Evolutionary conservation across 495 filamentous ascomycete species (phyloP), one percentile per base, ranked within the genome.

Genomic region (Xylaria acuta): DNA sequence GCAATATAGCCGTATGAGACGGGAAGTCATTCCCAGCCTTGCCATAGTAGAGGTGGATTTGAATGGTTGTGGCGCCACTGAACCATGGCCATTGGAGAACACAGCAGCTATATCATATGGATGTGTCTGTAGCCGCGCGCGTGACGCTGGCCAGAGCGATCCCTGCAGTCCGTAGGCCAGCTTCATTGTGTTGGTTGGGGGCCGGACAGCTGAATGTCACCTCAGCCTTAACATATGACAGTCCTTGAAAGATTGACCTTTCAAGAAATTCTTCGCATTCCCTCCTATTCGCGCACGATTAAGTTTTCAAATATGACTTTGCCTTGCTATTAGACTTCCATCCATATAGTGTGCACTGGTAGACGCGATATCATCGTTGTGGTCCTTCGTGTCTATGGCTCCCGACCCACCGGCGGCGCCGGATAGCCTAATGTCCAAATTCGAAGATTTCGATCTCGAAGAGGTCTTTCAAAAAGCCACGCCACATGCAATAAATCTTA

Each of bases 361-460:
- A 40, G 25, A 53, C 47, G 40, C 22, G 30, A 12, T 32, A 16
- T 41, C 20, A 30, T 41, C 36, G 32, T 30, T 43, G 65, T 36
- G 22, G 20, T 20, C 12, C n/a, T 54, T 43, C 32, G 34, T 59
- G 67, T 49, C 25, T 36, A 58, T 73, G 73, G 71, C 75, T 43
- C 30, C 45, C 49, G n/a, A 53, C 51, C 62, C 68, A 32, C 63
- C 47, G 64, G 12, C 27, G 34, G 47, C 68, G 18, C 18, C 43
- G 32, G 53, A 49, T 14, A 34, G 47, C 75, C 69, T 58, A 72
- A 45, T 14, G 34, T 80, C 27, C 12, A 73, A 75, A 53, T 90
- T 92, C 73, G 71, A 82, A 16, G 80, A 91, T 75, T 90, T 91
- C 49, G 90, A 92, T 73, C 78, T 87, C 47, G 67, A 75, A 6